These are phyloP conservation scores for Collybia sp. DNA, from an alignment of 768 basidiomycete species.

Conservation along the genomic window DNA sequence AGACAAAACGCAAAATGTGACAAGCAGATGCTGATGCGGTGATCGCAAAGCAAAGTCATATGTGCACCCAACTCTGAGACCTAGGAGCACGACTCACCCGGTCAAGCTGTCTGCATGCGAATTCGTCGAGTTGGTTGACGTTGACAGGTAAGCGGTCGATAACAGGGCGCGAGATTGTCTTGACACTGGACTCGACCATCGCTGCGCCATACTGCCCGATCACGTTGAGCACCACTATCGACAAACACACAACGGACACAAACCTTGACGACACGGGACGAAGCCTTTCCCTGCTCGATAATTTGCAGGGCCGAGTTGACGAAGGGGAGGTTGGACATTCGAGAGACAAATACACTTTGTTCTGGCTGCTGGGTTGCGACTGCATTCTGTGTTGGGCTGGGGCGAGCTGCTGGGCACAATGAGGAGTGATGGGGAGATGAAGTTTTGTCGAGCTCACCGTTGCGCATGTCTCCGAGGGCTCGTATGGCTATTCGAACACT, in stretches of 20 bases:
- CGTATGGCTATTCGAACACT: no score
- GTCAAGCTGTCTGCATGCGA: conserved; percentile 85
- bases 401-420: conserved; percentile 4
- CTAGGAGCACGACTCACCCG: conserved; percentile 43
- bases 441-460: no score
- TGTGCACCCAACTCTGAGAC: neutral
- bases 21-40: conserved; percentile 3
- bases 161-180: conserved; percentile 76
- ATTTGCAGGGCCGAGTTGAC: conserved; percentile 68
- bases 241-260: conserved; percentile 17
- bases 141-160: conserved; percentile 73
- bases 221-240: neutral
- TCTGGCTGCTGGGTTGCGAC: no score
- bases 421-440: no score
- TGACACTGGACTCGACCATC: conserved; percentile 83
- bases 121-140: conserved; percentile 76
- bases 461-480: no score
- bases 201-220: conserved; percentile 70
- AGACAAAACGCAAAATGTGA: neutral
- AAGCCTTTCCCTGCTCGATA: conserved; percentile 82
- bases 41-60: neutral
- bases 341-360: conserved; percentile 24
- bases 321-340: conserved; percentile 68
- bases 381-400: conserved; percentile 15
- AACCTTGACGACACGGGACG: conserved; percentile 83